A percentile compares a stretch with the other conserved stretches of the same genome.
These are phyloP conservation scores for Cordyceps militaris DNA, from an alignment of 2,329 filamentous ascomycete genomes.

Conservation along the genomic window DNA sequence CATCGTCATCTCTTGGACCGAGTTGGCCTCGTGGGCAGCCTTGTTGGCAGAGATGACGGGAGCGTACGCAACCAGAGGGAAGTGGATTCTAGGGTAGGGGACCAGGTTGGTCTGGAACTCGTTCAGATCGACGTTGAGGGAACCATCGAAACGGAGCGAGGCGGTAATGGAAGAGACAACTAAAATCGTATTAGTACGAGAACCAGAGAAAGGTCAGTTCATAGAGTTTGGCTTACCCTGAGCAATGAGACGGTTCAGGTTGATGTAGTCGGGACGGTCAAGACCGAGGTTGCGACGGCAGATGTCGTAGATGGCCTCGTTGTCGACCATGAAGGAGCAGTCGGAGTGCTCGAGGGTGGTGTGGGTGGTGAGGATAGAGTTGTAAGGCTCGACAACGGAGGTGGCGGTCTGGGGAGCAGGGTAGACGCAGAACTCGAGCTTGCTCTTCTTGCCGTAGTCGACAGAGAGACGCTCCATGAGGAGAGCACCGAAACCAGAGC, in stretches of 20 bases:
- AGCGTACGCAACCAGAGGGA: slow-evolving; percentile 94
- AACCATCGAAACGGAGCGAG: slow-evolving; percentile 96
- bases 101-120: slow-evolving; percentile 99
- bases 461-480: slow-evolving; percentile 98
- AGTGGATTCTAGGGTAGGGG: slow-evolving; percentile 97
- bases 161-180: slow-evolving; percentile 98
- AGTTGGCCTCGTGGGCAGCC: slow-evolving; percentile 96
- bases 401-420: slow-evolving; percentile 95
- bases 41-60: slow-evolving; percentile 92
- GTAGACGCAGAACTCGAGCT: slow-evolving; percentile 99
- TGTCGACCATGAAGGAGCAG: slow-evolving; percentile 99
- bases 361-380: slow-evolving; percentile 98
- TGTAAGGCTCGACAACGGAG: slow-evolving; percentile 98
- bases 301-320: slow-evolving; percentile 99
- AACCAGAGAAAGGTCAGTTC: background rate
- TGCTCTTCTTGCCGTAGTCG: slow-evolving; percentile 99
- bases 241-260: slow-evolving; percentile 96
- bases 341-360: slow-evolving; percentile 98
- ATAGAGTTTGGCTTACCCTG: slow-evolving; percentile 55
- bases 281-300: slow-evolving; percentile 96
- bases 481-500: slow-evolving; percentile 95
- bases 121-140: slow-evolving; percentile 98
- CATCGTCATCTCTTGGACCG: slow-evolving; percentile 96
- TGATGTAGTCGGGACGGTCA: slow-evolving; percentile 96
- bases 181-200: slow-evolving; percentile 30